Evolutionary conservation across 768 basidiomycete species (phyloP).

Genomic region (Russula earlei): DNA sequence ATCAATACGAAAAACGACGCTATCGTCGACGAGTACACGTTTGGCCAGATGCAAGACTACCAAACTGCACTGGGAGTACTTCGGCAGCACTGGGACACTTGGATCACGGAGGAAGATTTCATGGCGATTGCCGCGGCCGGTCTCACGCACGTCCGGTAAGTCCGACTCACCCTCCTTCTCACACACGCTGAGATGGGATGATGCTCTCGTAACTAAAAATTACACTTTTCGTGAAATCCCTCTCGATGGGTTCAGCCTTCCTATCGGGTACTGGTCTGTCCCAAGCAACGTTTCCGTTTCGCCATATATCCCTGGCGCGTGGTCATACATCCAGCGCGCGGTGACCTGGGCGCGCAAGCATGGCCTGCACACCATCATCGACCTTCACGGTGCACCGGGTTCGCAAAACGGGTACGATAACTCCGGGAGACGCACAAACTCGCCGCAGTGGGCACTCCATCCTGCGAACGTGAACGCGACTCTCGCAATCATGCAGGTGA

Average conservation of each 20-base stretch:
- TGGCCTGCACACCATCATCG: constrained; percentile 60
- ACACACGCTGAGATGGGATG: not conserved
- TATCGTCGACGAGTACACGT: constrained; percentile 55
- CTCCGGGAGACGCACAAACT: constrained; percentile 52
- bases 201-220: not conserved
- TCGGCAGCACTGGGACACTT: constrained; percentile 50
- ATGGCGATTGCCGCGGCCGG: constrained; percentile 53
- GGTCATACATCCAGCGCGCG: constrained; percentile 54
- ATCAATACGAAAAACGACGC: constrained; percentile 45
- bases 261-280: constrained; percentile 74
- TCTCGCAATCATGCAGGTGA: constrained; percentile 46
- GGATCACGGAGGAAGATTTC: constrained; percentile 67
- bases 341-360: constrained; percentile 56
- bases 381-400: constrained; percentile 67
- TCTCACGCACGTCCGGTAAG: constrained; percentile 61
- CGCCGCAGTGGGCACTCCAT: constrained; percentile 45
- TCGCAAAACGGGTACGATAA: constrained; percentile 60
- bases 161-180: not conserved
- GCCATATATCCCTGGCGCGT: constrained; percentile 56
- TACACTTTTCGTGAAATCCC: not conserved
- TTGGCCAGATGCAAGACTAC: constrained; percentile 43
- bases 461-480: constrained; percentile 42
- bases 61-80: constrained; percentile 36
- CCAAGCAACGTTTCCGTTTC: constrained; percentile 45
- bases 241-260: constrained; percentile 39